Evolutionary conservation across 2,329 filamentous ascomycete species (phyloP).

Genomic region (Sporothrix brunneoviolacea): DNA sequence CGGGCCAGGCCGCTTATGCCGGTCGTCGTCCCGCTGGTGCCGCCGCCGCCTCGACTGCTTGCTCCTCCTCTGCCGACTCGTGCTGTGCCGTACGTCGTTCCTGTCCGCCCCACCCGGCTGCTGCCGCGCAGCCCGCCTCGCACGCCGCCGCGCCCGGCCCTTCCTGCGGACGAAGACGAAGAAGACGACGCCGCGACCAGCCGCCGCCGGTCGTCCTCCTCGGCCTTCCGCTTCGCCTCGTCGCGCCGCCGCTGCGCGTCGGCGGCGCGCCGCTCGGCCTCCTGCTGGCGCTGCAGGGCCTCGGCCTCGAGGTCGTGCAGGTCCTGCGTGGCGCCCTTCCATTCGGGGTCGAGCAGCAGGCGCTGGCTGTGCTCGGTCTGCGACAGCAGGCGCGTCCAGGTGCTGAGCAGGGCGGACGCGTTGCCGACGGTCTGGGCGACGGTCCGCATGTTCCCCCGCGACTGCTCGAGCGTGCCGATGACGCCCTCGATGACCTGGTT

Average conservation of each 20-base stretch:
- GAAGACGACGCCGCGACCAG: slow-evolving; percentile 26
- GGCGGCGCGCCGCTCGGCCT: slow-evolving; percentile 65
- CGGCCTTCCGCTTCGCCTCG: slow-evolving; percentile 56
- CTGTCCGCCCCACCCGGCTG: slow-evolving; percentile 4
- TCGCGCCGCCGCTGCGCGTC: slow-evolving; percentile 76
- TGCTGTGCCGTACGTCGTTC: slow-evolving; percentile 1
- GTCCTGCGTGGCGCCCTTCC: slow-evolving; percentile 85
- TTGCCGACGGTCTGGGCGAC: slow-evolving; percentile 80
- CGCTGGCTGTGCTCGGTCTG: slow-evolving; percentile 98
- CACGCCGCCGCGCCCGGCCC: neutral
- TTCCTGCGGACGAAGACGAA: slow-evolving; percentile 2
- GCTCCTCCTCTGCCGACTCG: neutral
- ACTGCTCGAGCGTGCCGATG: slow-evolving; percentile 62
- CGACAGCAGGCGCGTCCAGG: slow-evolving; percentile 91
- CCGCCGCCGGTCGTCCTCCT: slow-evolving; percentile 51
- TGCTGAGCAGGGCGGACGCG: slow-evolving; percentile 83
- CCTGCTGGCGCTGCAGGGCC: slow-evolving; percentile 63
- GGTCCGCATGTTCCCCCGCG: slow-evolving; percentile 73
- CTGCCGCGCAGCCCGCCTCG: slow-evolving; percentile 7
- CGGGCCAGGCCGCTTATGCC: slow-evolving; percentile 2
- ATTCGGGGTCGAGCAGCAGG: slow-evolving; percentile 77
- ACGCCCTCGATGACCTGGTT: slow-evolving; percentile 82
- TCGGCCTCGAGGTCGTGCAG: slow-evolving; percentile 82
- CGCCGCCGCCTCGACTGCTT: slow-evolving; percentile 13
- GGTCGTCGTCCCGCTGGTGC: slow-evolving; percentile 15